Evolutionary conservation across 257 asterid genomes (phyloP), one percentile per base, ranked within the genome.

Genomic region (Ajuga chamaepitys): DNA sequence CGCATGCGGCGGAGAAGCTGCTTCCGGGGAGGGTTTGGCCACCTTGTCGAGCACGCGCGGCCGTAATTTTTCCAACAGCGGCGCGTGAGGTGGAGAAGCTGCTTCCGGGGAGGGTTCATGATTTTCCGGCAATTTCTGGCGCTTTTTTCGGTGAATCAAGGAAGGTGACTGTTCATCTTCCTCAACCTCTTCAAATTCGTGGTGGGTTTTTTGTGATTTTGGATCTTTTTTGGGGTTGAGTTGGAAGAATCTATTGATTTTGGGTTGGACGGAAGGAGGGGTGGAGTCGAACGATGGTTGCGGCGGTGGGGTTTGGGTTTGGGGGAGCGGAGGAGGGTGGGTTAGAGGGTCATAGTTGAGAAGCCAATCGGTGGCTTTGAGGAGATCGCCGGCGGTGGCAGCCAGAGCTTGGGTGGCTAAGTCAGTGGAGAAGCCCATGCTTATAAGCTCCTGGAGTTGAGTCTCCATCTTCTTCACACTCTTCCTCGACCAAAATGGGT

Each of bases 1-100:
- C 59, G 81, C 87, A 75, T 69, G 75, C 10, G 81, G 84, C 45
- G 71, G 64, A 4, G 51, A 16, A 6, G 64, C 20, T 38, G 32
- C 53, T 47, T 61, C 67, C 4, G 67, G 40, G 14, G 66, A 35
- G 30, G 68, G 75, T 14, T 18, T 61, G n/a, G n/a, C 80, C 16
- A 91, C 87, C 51, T 88, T 86, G 41, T 80, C 88, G 4, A 91
- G 82, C 66, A 74, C 81, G 44, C 82, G 81, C 64, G 98, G 98
- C 62, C 96, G 83, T 95, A 88, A 84, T 41, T 94, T 65, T 76
- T 91, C 95, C 0, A 91, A 70, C 37, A 88, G 68, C 37, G 96
- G 96, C 59, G 81, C 87, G 76, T 69, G 75, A 8, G 81, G 84
- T 40, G 71, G 64, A 4, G 51, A 16, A 6, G 64, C 20, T 38